Percentiles rank a stretch among this genome's conserved stretches.
phyloP scores from a whole-genome alignment of 2,329 filamentous ascomycete species.

The Westerdykella sp. region DNA sequence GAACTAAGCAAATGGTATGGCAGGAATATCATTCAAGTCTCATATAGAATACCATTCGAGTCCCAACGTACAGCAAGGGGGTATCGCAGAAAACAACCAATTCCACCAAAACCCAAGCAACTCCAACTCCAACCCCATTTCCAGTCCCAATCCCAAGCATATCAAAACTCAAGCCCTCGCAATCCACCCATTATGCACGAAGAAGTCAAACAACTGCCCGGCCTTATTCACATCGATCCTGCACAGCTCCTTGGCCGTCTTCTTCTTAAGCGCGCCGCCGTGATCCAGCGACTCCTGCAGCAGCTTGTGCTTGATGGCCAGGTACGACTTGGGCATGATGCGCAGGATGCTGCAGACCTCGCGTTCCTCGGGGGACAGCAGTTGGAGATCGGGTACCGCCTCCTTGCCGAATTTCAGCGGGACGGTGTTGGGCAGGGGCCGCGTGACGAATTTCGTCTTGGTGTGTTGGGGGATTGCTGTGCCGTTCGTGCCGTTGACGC shows the following conservation, averaged over 20 bases:
- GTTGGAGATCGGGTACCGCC: constrained; percentile 73
- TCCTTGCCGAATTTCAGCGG: constrained; percentile 67
- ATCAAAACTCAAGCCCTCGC: constrained; percentile 58
- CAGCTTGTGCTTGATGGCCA: constrained; percentile 91
- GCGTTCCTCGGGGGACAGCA: constrained; percentile 75
- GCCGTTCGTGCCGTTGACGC: constrained; percentile 32
- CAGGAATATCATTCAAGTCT: too few species aligned
- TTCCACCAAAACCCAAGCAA: too few species aligned
- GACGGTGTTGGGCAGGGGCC: constrained; percentile 55
- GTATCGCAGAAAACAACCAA: too few species aligned
- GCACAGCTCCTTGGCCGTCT: constrained; percentile 81
- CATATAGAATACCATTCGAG: too few species aligned
- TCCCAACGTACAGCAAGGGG: too few species aligned
- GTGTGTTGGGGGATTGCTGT: constrained; percentile 33
- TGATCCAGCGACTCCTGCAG: constrained; percentile 84
- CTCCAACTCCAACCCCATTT: too few species aligned
- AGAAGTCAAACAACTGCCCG: constrained; percentile 85
- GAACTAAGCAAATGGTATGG: too few species aligned
- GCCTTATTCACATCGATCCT: constrained; percentile 79
- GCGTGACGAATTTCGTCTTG: constrained; percentile 48
- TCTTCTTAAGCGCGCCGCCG: constrained; percentile 86
- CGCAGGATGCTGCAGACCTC: constrained; percentile 80
- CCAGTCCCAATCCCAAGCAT: too few species aligned
- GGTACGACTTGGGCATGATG: constrained; percentile 87
- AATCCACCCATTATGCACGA: constrained; percentile 88